Conservation (phyloP, 345 rosid genomes). For the Gossypium anomalum region DNA sequence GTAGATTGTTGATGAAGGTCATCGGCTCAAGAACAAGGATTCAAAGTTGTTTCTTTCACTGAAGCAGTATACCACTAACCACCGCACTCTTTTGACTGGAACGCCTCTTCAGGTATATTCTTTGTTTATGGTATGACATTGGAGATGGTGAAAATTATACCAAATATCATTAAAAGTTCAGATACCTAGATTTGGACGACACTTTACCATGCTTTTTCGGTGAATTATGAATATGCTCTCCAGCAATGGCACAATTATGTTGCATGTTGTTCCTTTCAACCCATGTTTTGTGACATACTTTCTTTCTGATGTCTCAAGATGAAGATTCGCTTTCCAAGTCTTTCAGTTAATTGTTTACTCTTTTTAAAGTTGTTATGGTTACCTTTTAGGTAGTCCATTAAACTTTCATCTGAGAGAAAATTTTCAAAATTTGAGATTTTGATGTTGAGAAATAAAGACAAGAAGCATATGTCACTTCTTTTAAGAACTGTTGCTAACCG, state of each 20-base stretch:
- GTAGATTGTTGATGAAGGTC: constrained; percentile 99
- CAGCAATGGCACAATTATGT: neutral
- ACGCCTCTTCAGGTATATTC: constrained; percentile 94
- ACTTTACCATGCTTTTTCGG: neutral
- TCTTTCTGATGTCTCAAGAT: neutral
- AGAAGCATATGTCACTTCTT: neutral
- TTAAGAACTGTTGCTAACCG: neutral
- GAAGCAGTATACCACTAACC: constrained; percentile 84
- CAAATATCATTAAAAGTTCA: neutral
- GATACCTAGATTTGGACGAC: neutral
- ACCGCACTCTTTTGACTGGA: constrained; percentile 95
- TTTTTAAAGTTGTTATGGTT: neutral
- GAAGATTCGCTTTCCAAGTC: neutral
- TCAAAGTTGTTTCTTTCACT: constrained; percentile 82
- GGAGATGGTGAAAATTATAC: neutral
- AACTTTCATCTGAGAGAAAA: neutral
- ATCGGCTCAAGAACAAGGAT: constrained; percentile 97
- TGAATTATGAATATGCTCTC: neutral
- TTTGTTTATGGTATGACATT: constrained; percentile 13
- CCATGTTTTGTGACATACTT: neutral
- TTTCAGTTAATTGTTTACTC: neutral
- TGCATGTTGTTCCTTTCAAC: neutral
- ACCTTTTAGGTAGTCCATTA: neutral
- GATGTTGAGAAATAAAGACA: neutral
- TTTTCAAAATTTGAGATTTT: neutral